Conservation (phyloP, 768 basidiomycete species). For the Xerocomellus dryophilus region DNA sequence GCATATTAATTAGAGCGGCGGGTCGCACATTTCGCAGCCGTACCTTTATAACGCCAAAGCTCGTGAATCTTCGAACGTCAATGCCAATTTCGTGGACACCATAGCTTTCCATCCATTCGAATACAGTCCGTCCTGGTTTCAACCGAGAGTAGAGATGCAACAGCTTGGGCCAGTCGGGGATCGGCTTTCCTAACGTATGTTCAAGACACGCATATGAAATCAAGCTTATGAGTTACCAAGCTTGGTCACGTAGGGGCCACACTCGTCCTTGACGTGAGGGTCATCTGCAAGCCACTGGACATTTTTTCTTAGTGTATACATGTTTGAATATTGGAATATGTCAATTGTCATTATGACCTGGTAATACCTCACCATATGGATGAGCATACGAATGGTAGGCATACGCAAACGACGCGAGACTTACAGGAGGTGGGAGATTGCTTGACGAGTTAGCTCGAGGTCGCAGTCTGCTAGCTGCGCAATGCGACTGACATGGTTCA, state of each 20-base stretch:
- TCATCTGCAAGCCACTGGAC: constrained; percentile 88
- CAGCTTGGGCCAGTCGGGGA: constrained; percentile 85
- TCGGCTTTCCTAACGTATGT: constrained; percentile 42
- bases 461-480: constrained; percentile 91
- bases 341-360: constrained; percentile 96
- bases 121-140: constrained; percentile 76
- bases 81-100: constrained; percentile 70
- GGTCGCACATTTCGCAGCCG: background rate
- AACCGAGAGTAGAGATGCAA: constrained; percentile 84
- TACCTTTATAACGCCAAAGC: constrained; percentile 96
- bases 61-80: constrained; percentile 91
- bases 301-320: constrained; percentile 88
- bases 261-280: constrained; percentile 81
- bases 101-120: constrained; percentile 83
- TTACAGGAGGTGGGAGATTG: constrained; percentile 89
- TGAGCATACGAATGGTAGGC: constrained; percentile 1
- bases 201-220: constrained; percentile 2
- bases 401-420: constrained; percentile 21
- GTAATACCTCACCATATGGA: constrained; percentile 65
- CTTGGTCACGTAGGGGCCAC: constrained; percentile 86
- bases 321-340: constrained; percentile 97
- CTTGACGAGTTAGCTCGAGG: constrained; percentile 73
- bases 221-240: constrained; percentile 43
- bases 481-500: constrained; percentile 87
- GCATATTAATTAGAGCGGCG: background rate